Evolutionary conservation across 2,329 filamentous ascomycete species (phyloP), one percentile per base, ranked within the genome.

Genomic region (Exophiala mesophila): DNA sequence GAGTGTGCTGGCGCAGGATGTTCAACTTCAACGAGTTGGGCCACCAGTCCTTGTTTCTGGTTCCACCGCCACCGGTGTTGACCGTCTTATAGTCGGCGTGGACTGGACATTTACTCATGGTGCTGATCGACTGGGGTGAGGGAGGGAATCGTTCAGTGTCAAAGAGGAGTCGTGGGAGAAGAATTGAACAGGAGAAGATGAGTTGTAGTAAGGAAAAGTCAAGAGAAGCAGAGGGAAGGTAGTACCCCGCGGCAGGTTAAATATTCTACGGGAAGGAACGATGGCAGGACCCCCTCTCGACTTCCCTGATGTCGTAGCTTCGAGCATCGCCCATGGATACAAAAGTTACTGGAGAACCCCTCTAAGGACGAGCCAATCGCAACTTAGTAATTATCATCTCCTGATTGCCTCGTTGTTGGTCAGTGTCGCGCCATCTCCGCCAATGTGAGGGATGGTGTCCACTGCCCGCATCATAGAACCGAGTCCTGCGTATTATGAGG

Each of bases 41-140:
- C 84, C 84, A 88, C 80, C 83, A 87, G 70, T 88, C 82, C 41
- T 56, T 59, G 69, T 81, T 86, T 48, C 70, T 68, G 55, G 81
- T 84, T 57, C 84, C 85, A 55, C 76, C 77, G 53, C 82, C 82
- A 44, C 55, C 64, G 33, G 65, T 53, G 47, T 66, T 66, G 62
- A 59, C 53, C 7, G 33, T 23, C 37, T 35, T 36, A 39, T 24
- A 38, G n/a, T 41, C 31, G 36, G 28, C 18, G 21, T 44, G 34
- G 26, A 50, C 45, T 29, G 48, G 48, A 38, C 48, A 50, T 28
- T 50, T 37, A 33, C 39, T 41, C 45, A 47, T 44, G 36, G 24
- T 26, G 9, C 8, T 13, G 23, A 26, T 26, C 23, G 23, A 26
- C 12, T 7, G 6, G 23, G 23, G 23, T 6, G 12, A 26, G 12